Evolutionary conservation across 345 rosid genomes (phyloP).

Genomic region (Balakata baccata): DNA sequence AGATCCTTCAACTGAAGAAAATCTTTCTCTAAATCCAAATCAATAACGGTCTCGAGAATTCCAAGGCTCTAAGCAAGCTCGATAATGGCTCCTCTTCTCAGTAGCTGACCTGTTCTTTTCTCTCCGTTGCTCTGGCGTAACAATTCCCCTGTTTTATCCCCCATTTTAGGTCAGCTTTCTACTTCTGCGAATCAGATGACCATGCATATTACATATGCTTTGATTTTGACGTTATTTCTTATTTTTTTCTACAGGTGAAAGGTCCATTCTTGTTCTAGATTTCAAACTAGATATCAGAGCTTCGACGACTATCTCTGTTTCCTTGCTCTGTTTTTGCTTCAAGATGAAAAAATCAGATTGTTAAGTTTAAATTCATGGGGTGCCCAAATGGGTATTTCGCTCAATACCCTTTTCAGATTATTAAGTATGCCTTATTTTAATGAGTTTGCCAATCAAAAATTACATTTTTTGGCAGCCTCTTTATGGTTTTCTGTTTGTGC

Average conservation of each 20-base stretch:
- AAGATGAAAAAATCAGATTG: slow-evolving; percentile 32
- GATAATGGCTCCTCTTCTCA: slow-evolving; percentile 29
- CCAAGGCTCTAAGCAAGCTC: slow-evolving; percentile 62
- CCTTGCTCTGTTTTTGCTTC: slow-evolving; percentile 42
- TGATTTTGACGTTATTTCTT: slow-evolving; percentile 24
- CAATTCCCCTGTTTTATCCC: slow-evolving; percentile 16
- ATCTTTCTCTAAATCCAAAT: slow-evolving; percentile 19
- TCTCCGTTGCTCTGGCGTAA: slow-evolving; percentile 18
- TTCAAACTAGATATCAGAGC: slow-evolving; percentile 46
- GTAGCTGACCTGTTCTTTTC: slow-evolving; percentile 74
- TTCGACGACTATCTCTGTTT: slow-evolving; percentile 30
- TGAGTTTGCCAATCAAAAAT: slow-evolving; percentile 25
- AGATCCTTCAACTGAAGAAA: slow-evolving; percentile 36
- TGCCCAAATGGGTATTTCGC: slow-evolving; percentile 15
- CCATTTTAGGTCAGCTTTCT: slow-evolving; percentile 56
- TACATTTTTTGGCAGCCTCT: slow-evolving; percentile 30
- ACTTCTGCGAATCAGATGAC: slow-evolving; percentile 33
- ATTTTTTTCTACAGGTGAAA: slow-evolving; percentile 42
- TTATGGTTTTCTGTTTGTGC: slow-evolving; percentile 47
- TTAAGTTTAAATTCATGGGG: slow-evolving; percentile 40
- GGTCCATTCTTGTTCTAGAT: slow-evolving; percentile 46
- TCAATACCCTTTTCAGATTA: slow-evolving; percentile 22
- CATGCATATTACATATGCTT: slow-evolving; percentile 15
- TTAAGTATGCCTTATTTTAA: slow-evolving; percentile 37
- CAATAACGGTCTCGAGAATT: slow-evolving; percentile 51